A percentile compares a stretch with the other conserved stretches of the same genome.
Evolutionary conservation across 345 rosid genomes (phyloP).

Genomic region (Aurinia saxatilis): DNA sequence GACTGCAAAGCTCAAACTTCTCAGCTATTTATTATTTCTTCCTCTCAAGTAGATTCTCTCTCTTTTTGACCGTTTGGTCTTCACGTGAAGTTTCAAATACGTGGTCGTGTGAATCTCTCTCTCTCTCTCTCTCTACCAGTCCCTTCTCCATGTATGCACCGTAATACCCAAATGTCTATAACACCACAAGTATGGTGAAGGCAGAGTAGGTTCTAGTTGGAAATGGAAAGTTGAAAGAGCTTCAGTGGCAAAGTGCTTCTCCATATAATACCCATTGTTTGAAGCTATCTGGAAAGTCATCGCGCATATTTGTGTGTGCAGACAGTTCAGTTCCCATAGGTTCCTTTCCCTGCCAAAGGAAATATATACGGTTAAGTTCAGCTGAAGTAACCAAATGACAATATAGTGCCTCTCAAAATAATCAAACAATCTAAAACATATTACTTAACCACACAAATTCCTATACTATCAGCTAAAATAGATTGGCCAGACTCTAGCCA

Average conservation of each 20-base stretch:
- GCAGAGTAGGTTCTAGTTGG: conserved; percentile 10
- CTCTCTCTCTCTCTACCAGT: too few relatives aligned
- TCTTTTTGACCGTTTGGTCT: conserved; percentile 7
- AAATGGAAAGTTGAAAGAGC: neutral
- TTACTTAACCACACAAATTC: neutral
- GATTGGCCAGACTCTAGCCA: neutral
- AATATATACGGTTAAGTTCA: neutral
- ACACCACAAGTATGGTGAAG: neutral
- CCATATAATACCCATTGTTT: conserved; percentile 73
- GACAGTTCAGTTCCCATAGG: conserved; percentile 29
- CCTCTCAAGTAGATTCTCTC: conserved; percentile 6
- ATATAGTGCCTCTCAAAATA: neutral
- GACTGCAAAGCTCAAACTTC: conserved; percentile 20
- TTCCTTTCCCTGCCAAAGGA: conserved; percentile 47
- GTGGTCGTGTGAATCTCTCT: neutral
- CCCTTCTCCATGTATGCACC: conserved; percentile 6
- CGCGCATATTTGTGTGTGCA: conserved; percentile 28
- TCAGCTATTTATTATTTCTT: conserved; percentile 5
- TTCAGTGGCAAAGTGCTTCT: conserved; percentile 69
- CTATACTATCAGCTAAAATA: neutral
- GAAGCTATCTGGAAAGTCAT: conserved; percentile 73
- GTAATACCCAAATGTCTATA: neutral
- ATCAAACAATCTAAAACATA: neutral
- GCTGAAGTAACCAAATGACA: neutral
- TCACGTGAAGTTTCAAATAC: neutral